Percentiles rank a stretch among this genome's conserved stretches.
These are phyloP conservation scores for Onygenales sp. DNA, from an alignment of 2,329 filamentous ascomycete species.

Conservation along the genomic window DNA sequence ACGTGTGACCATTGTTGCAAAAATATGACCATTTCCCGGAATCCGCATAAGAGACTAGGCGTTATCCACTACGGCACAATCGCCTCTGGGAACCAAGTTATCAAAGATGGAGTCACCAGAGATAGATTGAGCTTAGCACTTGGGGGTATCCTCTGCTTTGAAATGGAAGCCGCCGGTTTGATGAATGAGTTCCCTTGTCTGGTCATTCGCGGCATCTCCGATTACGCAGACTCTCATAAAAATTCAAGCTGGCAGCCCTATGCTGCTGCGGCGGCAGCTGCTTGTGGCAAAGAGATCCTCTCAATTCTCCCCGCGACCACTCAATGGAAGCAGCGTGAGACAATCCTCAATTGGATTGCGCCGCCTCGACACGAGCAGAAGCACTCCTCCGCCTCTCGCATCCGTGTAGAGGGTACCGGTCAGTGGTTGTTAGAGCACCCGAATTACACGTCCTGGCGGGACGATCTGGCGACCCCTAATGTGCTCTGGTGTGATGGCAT, in stretches of 20 bases:
- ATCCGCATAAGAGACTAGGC: too few species aligned
- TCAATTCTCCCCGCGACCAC: too few species aligned
- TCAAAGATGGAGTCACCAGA: neutral
- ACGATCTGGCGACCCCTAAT: too few species aligned
- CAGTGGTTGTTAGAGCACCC: neutral
- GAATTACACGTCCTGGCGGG: neutral
- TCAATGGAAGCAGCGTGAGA: neutral
- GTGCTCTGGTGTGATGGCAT: too few species aligned
- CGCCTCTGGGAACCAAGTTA: neutral
- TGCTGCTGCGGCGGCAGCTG: constrained; percentile 22
- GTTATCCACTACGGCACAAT: neutral
- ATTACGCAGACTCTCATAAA: constrained; percentile 34
- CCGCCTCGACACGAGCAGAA: neutral
- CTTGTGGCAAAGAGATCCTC: too few species aligned
- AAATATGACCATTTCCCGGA: too few species aligned
- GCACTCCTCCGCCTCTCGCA: neutral
- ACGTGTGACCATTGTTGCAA: too few species aligned
- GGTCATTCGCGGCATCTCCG: constrained; percentile 32
- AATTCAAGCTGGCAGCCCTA: constrained; percentile 28
- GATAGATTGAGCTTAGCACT: neutral
- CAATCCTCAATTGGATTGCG: constrained; percentile 1
- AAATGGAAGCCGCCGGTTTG: constrained; percentile 19
- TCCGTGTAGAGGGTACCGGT: neutral
- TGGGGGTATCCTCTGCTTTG: constrained; percentile 16
- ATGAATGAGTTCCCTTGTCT: constrained; percentile 25